phyloP scores from a whole-genome alignment of 495 filamentous ascomycete genomes.

The Penicillium pancosmium region DNA sequence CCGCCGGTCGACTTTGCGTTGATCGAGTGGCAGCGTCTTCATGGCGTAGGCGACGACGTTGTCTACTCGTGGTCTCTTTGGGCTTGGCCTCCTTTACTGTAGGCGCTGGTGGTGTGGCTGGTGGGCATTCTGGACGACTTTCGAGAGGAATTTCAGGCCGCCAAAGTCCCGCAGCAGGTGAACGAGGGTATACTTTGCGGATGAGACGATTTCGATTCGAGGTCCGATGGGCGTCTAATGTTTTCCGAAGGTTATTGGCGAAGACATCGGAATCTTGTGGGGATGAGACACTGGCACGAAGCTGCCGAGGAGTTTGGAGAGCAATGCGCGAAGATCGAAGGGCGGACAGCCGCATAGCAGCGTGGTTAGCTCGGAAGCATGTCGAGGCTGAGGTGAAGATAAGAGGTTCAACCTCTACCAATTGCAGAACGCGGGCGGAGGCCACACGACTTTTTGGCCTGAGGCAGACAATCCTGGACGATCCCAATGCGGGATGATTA shows the following conservation, averaged over 20 bases:
- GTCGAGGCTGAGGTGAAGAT: conserved; percentile 1
- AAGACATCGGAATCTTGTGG: conserved; percentile 31
- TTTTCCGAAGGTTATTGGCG: conserved; percentile 43
- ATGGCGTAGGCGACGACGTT: conserved; percentile 11
- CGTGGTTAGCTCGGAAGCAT: conserved; percentile 20
- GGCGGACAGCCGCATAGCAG: conserved; percentile 33
- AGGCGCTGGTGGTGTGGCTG: conserved; percentile 11
- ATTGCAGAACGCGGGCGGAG: not conserved
- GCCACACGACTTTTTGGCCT: not conserved
- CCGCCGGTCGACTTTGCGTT: conserved; percentile 2
- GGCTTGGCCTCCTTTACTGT: conserved; percentile 1
- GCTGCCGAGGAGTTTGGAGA: conserved; percentile 18
- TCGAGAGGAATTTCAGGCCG: conserved; percentile 27
- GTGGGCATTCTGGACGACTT: conserved; percentile 23
- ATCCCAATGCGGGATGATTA: not conserved
- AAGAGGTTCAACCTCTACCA: conserved; percentile 2
- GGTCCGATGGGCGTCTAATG: conserved; percentile 54
- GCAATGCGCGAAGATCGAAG: conserved; percentile 18
- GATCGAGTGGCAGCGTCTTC: conserved; percentile 3
- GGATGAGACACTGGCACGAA: conserved; percentile 16
- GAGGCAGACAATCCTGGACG: not conserved
- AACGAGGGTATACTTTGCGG: conserved; percentile 33
- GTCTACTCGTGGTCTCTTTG: conserved; percentile 7
- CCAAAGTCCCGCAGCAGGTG: conserved; percentile 21
- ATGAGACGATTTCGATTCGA: conserved; percentile 49